Conservation (phyloP, 768 basidiomycete species). For the Steccherinum ochraceum region DNA sequence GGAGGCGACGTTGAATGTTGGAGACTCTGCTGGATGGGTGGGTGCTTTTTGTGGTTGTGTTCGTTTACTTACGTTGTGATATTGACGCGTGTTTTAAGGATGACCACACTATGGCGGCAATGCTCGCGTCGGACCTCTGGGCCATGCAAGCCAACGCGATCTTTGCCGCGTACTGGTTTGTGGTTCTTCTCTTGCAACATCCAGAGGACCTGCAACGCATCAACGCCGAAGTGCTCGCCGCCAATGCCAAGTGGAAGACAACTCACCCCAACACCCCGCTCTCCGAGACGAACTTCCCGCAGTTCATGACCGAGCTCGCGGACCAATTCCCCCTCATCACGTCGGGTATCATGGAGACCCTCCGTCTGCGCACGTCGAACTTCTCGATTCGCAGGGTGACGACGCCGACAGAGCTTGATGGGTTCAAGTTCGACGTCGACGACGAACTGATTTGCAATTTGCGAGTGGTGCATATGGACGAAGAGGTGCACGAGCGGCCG, state of each 20-base stretch:
- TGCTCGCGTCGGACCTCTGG: slow-evolving; percentile 15
- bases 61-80: background rate
- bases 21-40: slow-evolving; percentile 9
- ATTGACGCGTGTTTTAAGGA: background rate
- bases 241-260: slow-evolving; percentile 6
- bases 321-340: slow-evolving; percentile 13
- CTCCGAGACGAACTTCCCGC: background rate
- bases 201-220: slow-evolving; percentile 15
- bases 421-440: slow-evolving; percentile 11
- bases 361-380: slow-evolving; percentile 14
- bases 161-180: slow-evolving; percentile 16
- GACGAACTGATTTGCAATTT: slow-evolving; percentile 17
- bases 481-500: slow-evolving; percentile 13
- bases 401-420: slow-evolving; percentile 11
- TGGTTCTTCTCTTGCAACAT: slow-evolving; percentile 14
- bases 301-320: background rate
- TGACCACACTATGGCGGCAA: slow-evolving; percentile 1
- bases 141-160: slow-evolving; percentile 19
- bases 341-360: slow-evolving; percentile 20
- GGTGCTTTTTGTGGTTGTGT: background rate
- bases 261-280: slow-evolving; percentile 9
- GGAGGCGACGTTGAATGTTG: background rate
- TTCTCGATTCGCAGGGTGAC: slow-evolving; percentile 16
- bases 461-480: slow-evolving; percentile 13
- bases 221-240: slow-evolving; percentile 14